phyloP scores from a whole-genome alignment of 768 basidiomycete species.

The Dioszegia crocea region DNA sequence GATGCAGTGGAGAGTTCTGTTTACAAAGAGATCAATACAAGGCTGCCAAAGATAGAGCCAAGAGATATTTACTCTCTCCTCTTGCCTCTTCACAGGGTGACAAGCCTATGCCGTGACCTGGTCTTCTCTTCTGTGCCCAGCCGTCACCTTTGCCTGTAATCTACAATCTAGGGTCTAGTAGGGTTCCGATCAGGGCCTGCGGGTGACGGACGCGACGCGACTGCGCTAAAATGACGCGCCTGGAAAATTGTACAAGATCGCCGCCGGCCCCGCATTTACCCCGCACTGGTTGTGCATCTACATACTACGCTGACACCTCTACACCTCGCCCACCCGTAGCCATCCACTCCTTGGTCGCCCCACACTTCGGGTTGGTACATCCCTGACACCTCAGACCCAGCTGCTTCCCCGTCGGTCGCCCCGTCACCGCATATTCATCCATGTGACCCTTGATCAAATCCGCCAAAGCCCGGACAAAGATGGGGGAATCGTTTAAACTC shows the following conservation, averaged over 20 bases:
- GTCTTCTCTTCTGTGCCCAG: no score
- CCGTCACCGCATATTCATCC: slow-evolving; percentile 56
- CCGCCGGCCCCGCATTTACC: not conserved
- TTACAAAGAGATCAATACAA: no score
- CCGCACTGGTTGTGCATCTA: not conserved
- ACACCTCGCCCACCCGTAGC: slow-evolving; percentile 60
- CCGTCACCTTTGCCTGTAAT: no score
- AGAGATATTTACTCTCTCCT: no score
- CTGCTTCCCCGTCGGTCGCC: slow-evolving; percentile 70
- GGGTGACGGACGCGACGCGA: no score
- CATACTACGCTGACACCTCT: not conserved
- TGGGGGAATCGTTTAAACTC: slow-evolving; percentile 90
- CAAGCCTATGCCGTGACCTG: no score
- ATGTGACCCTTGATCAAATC: slow-evolving; percentile 83
- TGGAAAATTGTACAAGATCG: not conserved
- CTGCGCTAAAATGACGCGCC: not conserved
- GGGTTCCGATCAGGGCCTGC: no score
- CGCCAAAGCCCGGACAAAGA: slow-evolving; percentile 89
- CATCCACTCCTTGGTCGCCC: slow-evolving; percentile 84
- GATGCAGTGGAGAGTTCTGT: no score
- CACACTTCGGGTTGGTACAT: slow-evolving; percentile 84
- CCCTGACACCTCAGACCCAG: slow-evolving; percentile 86
- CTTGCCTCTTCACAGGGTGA: no score
- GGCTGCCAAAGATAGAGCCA: no score
- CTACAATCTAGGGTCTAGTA: no score